These are phyloP conservation scores for Jaminaea rosea DNA, from an alignment of 1,284 basidiomycete genomes.

Conservation along the genomic window DNA sequence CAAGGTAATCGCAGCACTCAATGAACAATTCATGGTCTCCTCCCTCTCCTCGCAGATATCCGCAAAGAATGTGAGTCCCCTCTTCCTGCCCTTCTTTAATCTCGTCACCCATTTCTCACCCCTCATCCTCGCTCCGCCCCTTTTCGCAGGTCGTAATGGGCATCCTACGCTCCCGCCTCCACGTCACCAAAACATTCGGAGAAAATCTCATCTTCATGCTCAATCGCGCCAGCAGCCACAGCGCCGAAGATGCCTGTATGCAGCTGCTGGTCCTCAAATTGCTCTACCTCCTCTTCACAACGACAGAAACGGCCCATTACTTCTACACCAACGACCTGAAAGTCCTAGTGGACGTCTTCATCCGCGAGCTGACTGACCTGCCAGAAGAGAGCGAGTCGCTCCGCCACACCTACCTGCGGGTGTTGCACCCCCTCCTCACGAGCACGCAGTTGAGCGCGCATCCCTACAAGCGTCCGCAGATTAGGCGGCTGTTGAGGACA, in stretches of 20 bases:
- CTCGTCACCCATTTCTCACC: constrained; percentile 5
- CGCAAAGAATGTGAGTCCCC: no score
- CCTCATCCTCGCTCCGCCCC: constrained; percentile 6
- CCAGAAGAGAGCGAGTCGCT: constrained; percentile 89
- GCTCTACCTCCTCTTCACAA: constrained; percentile 88
- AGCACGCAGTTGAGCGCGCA: constrained; percentile 76
- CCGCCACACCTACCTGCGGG: constrained; percentile 90
- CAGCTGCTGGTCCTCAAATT: constrained; percentile 89
- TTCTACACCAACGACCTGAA: constrained; percentile 97
- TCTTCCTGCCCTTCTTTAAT: constrained; percentile 9
- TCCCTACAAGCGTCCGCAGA: constrained; percentile 85
- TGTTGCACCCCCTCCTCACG: constrained; percentile 85
- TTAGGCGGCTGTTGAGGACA: constrained; percentile 65
- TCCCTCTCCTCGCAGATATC: constrained; percentile 36
- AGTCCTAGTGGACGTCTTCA: constrained; percentile 90
- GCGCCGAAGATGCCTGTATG: constrained; percentile 80
- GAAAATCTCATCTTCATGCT: constrained; percentile 99
- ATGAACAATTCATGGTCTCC: constrained; percentile 97
- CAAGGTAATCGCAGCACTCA: constrained; percentile 57
- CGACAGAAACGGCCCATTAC: constrained; percentile 82
- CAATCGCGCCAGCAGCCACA: constrained; percentile 61
- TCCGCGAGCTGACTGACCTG: constrained; percentile 78
- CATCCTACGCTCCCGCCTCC: constrained; percentile 70
- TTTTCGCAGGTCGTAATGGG: constrained; percentile 58
- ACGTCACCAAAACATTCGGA: constrained; percentile 84